Evolutionary conservation across 306 rosid species (phyloP).

Genomic region (Carpinus viminea): DNA sequence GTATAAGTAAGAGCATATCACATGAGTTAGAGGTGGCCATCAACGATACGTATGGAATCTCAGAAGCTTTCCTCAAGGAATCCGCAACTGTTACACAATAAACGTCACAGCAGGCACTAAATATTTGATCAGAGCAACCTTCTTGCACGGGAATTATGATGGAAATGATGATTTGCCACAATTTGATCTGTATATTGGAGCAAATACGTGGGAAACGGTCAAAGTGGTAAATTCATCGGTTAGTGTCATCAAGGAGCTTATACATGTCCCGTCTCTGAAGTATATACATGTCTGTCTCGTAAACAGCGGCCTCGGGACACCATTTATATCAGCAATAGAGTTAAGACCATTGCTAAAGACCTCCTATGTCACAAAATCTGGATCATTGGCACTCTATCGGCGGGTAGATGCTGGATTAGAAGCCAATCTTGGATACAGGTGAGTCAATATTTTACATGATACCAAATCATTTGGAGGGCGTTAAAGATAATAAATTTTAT

Average conservation of each 20-base stretch:
- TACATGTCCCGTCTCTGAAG: constrained; percentile 34
- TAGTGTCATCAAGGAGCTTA: constrained; percentile 20
- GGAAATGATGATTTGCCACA: constrained; percentile 28
- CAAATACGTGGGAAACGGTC: constrained; percentile 41
- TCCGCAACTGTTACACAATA: constrained; percentile 57
- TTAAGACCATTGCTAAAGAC: constrained; percentile 36
- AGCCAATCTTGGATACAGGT: constrained; percentile 6
- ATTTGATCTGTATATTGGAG: constrained; percentile 52
- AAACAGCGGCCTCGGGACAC: constrained; percentile 47
- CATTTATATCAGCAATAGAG: constrained; percentile 53
- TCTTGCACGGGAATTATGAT: constrained; percentile 55
- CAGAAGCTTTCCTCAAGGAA: constrained; percentile 59
- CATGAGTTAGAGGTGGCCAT: neutral
- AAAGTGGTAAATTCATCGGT: constrained; percentile 3
- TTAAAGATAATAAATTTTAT: too few relatives aligned
- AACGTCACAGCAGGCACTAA: constrained; percentile 28
- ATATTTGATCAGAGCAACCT: constrained; percentile 41
- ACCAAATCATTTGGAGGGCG: neutral
- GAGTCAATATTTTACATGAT: neutral
- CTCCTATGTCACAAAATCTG: constrained; percentile 21
- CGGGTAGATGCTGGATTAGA: constrained; percentile 37
- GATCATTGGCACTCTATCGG: neutral
- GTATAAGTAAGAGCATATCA: constrained; percentile 26
- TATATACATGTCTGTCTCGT: constrained; percentile 43
- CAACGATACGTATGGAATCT: constrained; percentile 34